Percentiles rank a stretch among this genome's conserved stretches.
Conservation (phyloP, 2,329 filamentous ascomycete species). For the Fusarium sacchari region DNA sequence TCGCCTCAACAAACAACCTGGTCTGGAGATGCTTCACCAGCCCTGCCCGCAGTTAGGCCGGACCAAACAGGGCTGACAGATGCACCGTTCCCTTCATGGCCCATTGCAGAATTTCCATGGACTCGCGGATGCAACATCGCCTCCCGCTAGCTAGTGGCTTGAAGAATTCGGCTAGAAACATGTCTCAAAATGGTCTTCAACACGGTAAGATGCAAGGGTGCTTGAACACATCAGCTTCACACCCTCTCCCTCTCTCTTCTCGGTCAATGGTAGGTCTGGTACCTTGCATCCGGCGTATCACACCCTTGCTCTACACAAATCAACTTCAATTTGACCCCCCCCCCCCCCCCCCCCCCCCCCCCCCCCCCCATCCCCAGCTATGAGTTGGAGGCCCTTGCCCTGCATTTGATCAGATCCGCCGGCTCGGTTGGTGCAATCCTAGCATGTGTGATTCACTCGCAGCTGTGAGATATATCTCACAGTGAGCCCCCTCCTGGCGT, state of each 20-base stretch:
- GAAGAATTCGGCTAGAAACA: constrained; percentile 19
- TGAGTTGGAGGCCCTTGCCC: constrained; percentile 13
- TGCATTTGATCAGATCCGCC: constrained; percentile 17
- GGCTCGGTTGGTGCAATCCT: constrained; percentile 9
- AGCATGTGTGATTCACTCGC: constrained; percentile 12
- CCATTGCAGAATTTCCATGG: constrained; percentile 2
- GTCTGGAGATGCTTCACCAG: constrained; percentile 15
- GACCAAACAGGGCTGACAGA: constrained; percentile 22
- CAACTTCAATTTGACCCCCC: constrained; percentile 21
- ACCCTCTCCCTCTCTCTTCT: constrained; percentile 18
- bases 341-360: constrained; percentile 3
- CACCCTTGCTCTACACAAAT: constrained; percentile 24
- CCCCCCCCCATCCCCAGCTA: constrained; percentile 10
- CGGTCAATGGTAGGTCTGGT: constrained; percentile 27
- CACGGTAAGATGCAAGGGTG: constrained; percentile 21
- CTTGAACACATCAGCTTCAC: constrained; percentile 28
- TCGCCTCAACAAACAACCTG: constrained; percentile 18
- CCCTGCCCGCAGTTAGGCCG: constrained; percentile 13
- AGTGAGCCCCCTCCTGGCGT: constrained; percentile 14
- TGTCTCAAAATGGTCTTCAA: constrained; percentile 20
- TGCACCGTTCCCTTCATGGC: not conserved
- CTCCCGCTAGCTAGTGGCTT: constrained; percentile 13
- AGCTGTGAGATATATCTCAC: constrained; percentile 36
- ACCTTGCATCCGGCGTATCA: constrained; percentile 39
- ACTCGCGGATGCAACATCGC: constrained; percentile 32